Percentiles rank a stretch among this genome's conserved stretches.
phyloP scores from a whole-genome alignment of 495 filamentous ascomycete genomes.

The Sordaria brevicollis region DNA sequence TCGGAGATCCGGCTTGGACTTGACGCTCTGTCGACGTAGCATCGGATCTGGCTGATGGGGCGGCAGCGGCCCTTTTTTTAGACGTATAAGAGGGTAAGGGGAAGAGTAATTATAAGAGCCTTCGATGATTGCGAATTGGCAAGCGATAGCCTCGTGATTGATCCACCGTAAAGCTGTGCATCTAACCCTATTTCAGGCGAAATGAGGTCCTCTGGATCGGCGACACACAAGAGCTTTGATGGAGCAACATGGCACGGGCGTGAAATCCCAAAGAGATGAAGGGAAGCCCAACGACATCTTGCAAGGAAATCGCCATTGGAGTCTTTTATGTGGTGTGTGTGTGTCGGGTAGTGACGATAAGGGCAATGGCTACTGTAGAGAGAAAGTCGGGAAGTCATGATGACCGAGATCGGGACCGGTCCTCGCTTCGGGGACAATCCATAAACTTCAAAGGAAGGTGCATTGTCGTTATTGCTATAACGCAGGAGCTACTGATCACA shows the following conservation, averaged over 20 bases:
- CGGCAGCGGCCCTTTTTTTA: slow-evolving; percentile 5
- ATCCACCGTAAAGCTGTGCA: slow-evolving; percentile 14
- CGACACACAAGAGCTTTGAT: slow-evolving; percentile 1
- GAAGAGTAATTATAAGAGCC: not conserved
- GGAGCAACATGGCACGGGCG: not conserved
- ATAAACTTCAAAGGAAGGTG: not conserved
- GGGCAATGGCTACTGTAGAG: not conserved
- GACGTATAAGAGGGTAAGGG: slow-evolving; percentile 8
- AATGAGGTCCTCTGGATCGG: slow-evolving; percentile 5
- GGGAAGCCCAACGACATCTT: not conserved
- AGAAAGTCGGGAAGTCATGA: not conserved
- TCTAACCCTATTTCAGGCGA: slow-evolving; percentile 11
- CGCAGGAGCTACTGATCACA: not conserved
- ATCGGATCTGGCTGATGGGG: slow-evolving; percentile 20
- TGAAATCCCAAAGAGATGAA: not conserved
- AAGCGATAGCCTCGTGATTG: not conserved
- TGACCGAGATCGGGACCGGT: not conserved
- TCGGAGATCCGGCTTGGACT: slow-evolving; percentile 33
- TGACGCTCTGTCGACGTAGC: slow-evolving; percentile 35
- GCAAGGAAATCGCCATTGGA: not conserved
- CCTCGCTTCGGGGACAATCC: not conserved
- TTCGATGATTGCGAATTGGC: not conserved
- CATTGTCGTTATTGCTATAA: not conserved
- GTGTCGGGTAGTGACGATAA: not conserved
- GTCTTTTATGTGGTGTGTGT: too few species aligned